Percentiles rank a stretch among this genome's conserved stretches.
Evolutionary conservation across 2,329 filamentous ascomycete genomes (phyloP).

Genomic region (Fusarium gaditjirri): DNA sequence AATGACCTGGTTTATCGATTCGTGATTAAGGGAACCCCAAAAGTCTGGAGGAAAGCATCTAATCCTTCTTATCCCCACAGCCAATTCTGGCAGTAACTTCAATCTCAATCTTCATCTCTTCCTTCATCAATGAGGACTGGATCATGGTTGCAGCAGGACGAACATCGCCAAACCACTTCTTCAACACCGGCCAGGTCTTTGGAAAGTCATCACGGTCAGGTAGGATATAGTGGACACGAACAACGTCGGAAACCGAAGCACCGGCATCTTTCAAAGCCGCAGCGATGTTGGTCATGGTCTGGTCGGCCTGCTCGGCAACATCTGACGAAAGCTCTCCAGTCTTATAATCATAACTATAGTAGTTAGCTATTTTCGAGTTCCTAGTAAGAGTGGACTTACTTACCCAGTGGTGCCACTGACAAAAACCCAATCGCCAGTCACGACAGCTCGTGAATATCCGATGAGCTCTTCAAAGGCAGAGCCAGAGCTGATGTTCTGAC

Average conservation of each 20-base stretch:
- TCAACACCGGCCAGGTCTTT: constrained; percentile 61
- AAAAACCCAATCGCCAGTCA: constrained; percentile 61
- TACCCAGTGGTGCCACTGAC: constrained; percentile 67
- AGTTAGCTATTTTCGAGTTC: background rate
- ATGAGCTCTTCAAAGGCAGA: constrained; percentile 64
- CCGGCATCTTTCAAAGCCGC: constrained; percentile 57
- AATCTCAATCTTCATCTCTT: constrained; percentile 58
- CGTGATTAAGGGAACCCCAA: background rate
- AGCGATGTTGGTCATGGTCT: constrained; percentile 60
- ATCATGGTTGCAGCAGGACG: constrained; percentile 65
- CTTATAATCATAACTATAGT: constrained; percentile 61
- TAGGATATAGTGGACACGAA: constrained; percentile 64
- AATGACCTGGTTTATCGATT: background rate
- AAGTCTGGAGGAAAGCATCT: background rate
- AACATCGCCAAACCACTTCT: constrained; percentile 61
- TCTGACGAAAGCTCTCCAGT: constrained; percentile 57
- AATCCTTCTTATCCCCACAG: constrained; percentile 13
- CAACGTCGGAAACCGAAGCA: constrained; percentile 57
- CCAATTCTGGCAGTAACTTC: constrained; percentile 55
- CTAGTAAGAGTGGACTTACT: background rate
- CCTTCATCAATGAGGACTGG: constrained; percentile 61
- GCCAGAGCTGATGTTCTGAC: constrained; percentile 58
- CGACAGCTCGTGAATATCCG: constrained; percentile 65
- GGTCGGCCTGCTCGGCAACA: constrained; percentile 61
- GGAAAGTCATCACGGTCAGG: constrained; percentile 60